phyloP scores from a whole-genome alignment of 768 basidiomycete genomes.

The Plicaturopsis crispa region DNA sequence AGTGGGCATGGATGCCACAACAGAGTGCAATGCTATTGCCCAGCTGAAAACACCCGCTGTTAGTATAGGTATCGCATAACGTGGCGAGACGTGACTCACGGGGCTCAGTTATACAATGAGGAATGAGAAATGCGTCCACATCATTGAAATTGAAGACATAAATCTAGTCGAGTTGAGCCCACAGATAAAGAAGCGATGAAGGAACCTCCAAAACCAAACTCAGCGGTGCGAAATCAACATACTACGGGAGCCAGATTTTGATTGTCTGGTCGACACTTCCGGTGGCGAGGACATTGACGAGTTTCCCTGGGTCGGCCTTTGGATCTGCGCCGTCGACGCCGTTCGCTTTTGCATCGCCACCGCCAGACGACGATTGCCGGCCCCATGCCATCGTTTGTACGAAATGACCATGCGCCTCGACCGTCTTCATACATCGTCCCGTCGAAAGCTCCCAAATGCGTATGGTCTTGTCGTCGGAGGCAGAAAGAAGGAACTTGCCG shows the following conservation, averaged over 20 bases:
- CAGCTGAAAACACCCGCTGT: too few species aligned
- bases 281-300: conserved; percentile 64
- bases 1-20: too few species aligned
- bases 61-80: too few species aligned
- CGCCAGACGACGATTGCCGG: conserved; percentile 38
- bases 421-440: conserved; percentile 78
- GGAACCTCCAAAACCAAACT: too few species aligned
- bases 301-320: conserved; percentile 36
- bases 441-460: conserved; percentile 85
- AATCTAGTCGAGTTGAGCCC: too few species aligned
- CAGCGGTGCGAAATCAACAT: too few species aligned
- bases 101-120: too few species aligned
- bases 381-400: conserved; percentile 82
- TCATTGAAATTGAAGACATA: too few species aligned
- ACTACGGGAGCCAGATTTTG: conserved; percentile 55
- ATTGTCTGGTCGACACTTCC: conserved; percentile 63
- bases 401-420: conserved; percentile 85
- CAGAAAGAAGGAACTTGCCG: conserved; percentile 86
- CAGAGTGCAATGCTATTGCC: too few species aligned
- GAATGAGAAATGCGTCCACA: too few species aligned
- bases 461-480: conserved; percentile 88
- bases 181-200: too few species aligned
- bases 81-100: too few species aligned
- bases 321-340: conserved; percentile 24
- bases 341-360: conserved; percentile 28